Base-by-base conservation (phyloP, 306 rosid genomes). In the Potentilla sterilis region DNA sequence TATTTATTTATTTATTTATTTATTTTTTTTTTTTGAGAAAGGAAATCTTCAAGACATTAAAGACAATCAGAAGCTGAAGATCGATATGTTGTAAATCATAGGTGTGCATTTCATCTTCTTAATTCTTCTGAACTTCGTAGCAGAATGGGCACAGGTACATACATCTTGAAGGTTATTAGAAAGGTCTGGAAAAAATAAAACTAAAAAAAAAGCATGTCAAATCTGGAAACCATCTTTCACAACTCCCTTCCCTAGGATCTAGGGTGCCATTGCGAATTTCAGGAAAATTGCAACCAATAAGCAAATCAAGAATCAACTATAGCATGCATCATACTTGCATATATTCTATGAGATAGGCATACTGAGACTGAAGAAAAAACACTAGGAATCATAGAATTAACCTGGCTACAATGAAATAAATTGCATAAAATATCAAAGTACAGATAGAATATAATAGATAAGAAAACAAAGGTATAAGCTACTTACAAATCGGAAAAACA, bases 401-500 rank as follows among this genome's bases (percentile, higher is more conserved):
- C 62, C 68, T 49, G 35, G 80, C 62, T 70, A 81, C 65, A 61
- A 28, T 2, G 7, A 76, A 68, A 52, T 22, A 62, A 75, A 70
- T 42, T 11, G 66, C 43, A 72, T 28, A 28, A 28, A 67, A 67
- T 57, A 66, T 32, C 67, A 16, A 74, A 75, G 64, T 22, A 76
- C 58, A 80, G 67, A 51, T 77, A 52, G 76, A 19, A 61, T 35
- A 9, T 55, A 19, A n/a, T n/a, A 55, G 21, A 18, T 35, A 63
- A 32, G 44, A 70, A 47, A 81, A 69, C 34, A 42, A 81, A 67
- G 67, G 59, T 38, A 54, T 8, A 34, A 75, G 73, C 18, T 75
- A 84, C 98, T 95, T 88, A 95, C 98, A 79, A 92, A 95, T 69
- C 98, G 98, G 79, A 95, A 92, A 90, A 92, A 92, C 79, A 92